Evolutionary conservation across 2,329 filamentous ascomycete species (phyloP).

Genomic region (Aspergillus latus): DNA sequence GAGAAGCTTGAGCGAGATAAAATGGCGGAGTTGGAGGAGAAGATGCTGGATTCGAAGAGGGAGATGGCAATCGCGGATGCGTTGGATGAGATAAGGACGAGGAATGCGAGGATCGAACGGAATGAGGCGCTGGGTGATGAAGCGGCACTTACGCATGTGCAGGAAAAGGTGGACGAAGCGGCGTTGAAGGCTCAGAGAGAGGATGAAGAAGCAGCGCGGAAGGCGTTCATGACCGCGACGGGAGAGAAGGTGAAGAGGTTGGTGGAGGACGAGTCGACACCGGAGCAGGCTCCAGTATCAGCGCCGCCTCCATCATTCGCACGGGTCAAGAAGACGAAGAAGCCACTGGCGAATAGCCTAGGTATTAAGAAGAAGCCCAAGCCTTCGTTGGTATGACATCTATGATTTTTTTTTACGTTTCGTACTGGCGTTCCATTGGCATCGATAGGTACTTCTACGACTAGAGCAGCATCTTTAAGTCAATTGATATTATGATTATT

Average conservation of each 20-base stretch:
- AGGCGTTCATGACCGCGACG: slow-evolving; percentile 69
- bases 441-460: not conserved
- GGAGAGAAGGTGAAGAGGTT: slow-evolving; percentile 55
- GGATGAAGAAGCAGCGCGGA: slow-evolving; percentile 76
- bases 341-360: slow-evolving; percentile 69
- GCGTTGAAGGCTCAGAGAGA: slow-evolving; percentile 70
- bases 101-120: slow-evolving; percentile 84
- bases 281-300: slow-evolving; percentile 35
- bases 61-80: slow-evolving; percentile 98
- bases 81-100: slow-evolving; percentile 86
- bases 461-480: not conserved
- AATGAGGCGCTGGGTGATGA: slow-evolving; percentile 66
- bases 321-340: slow-evolving; percentile 80
- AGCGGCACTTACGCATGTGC: slow-evolving; percentile 56
- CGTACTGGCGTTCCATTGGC: slow-evolving; percentile 13
- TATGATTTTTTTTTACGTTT: not conserved
- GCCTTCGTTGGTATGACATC: slow-evolving; percentile 47
- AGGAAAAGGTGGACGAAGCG: slow-evolving; percentile 58
- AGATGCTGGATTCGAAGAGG: slow-evolving; percentile 85
- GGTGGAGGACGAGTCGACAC: slow-evolving; percentile 51
- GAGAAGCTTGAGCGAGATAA: slow-evolving; percentile 75
- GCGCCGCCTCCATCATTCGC: slow-evolving; percentile 63
- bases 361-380: slow-evolving; percentile 89
- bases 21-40: slow-evolving; percentile 93
- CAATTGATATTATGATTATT: slow-evolving; percentile 1